Base-by-base conservation (phyloP, 768 basidiomycete species). In the Cystobasidium ongulense region DNA sequence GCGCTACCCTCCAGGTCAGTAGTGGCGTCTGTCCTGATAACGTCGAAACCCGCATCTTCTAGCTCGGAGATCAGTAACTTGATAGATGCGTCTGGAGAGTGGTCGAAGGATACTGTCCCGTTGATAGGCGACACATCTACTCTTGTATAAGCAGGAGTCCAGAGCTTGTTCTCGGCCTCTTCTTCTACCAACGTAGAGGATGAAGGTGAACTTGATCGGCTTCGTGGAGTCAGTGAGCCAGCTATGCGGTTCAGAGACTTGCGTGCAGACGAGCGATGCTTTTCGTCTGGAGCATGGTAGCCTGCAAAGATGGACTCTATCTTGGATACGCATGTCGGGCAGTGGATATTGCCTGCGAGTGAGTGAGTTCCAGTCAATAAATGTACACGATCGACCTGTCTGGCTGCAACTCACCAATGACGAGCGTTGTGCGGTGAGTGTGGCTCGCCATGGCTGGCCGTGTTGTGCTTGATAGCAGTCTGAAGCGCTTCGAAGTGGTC, bases 1-100 rank as follows among this genome's bases (percentile, higher is more conserved):
- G 7, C 62, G 21, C 23, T 43, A 21, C 41, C 5, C 3, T 18
- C 33, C 63, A 64, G 15, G 18, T 43, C 33, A 64, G 35, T 64
- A 25, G 25, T 27, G 10, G 46, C 46, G 17, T 36, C 59, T 31
- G 35, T 53, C 11, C 63, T 17, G 1, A 31, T 7, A 33, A 73
- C 52, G 11, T 73, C 72, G 63, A 73, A 73, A 23, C 72, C 72
- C 10, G 72, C 72, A 27, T 59, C 63, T 65, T 73, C 43, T 5
- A 73, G 63, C 31, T 73, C 72, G 11, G 41, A 36, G 18, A 38
- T 38, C 23, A 73, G 25, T 21, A n/a, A 4, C 15, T 33, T 50
- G n/a, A 73, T 29, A 27, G 53, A 43, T 11, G 29, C 29, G 27
- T 29, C 36, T 25, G 25, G 38, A 21, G 72, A 38, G 41, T 73